Conservation (phyloP, 2,329 filamentous ascomycete species). For the Colletotrichum liriopes region DNA sequence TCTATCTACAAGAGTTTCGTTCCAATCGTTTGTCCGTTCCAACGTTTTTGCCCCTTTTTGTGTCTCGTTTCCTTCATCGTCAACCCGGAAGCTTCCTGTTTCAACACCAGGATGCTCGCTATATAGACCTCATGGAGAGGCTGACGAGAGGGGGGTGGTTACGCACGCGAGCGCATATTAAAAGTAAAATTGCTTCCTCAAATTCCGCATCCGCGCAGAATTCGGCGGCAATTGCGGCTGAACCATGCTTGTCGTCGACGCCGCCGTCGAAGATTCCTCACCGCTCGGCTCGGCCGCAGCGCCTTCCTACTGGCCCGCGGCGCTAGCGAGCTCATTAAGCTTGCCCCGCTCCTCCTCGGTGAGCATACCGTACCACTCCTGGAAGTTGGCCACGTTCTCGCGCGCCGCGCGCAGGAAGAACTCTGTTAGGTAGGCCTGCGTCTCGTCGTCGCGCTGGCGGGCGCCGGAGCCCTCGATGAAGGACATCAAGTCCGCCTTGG, state of each 20-base stretch:
- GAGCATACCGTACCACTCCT: constrained; percentile 70
- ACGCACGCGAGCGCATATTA: constrained; percentile 5
- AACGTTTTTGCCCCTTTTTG: background rate
- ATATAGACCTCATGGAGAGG: background rate
- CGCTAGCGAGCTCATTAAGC: constrained; percentile 66
- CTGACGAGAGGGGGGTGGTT: background rate
- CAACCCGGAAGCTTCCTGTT: background rate
- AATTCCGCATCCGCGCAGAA: constrained; percentile 35
- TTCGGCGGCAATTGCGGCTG: constrained; percentile 34
- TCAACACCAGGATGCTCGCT: background rate
- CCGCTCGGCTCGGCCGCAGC: constrained; percentile 19
- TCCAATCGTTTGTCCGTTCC: constrained; percentile 7
- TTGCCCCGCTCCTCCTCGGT: constrained; percentile 71
- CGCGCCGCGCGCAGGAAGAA: constrained; percentile 79
- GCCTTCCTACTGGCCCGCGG: constrained; percentile 49
- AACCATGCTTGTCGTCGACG: constrained; percentile 21
- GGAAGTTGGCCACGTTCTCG: constrained; percentile 71
- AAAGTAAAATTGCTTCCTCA: constrained; percentile 38
- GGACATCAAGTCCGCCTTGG: constrained; percentile 85
- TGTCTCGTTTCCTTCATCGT: background rate
- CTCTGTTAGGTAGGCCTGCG: constrained; percentile 84
- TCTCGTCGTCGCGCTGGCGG: constrained; percentile 89
- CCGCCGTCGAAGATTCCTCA: constrained; percentile 7
- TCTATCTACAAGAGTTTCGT: constrained; percentile 13
- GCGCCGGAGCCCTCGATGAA: constrained; percentile 73